Conservation (phyloP, 148 eudicot genomes). For the Camellia granthamiana region DNA sequence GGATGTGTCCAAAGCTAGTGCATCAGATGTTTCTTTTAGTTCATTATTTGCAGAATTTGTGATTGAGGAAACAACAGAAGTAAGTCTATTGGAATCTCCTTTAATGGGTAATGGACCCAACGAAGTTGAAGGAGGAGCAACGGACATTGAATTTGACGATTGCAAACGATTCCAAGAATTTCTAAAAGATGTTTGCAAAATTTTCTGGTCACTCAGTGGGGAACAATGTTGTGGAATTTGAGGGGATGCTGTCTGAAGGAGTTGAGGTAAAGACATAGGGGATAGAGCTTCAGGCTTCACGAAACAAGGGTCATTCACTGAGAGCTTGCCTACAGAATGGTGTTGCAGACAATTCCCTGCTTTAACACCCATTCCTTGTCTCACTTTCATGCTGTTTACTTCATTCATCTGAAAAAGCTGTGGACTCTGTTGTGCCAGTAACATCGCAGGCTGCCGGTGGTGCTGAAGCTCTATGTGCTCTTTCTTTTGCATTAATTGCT, state of each 20-base stretch:
- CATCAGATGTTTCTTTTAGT: neutral
- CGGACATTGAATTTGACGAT: neutral
- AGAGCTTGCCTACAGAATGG: neutral
- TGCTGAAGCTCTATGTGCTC: neutral
- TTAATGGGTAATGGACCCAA: neutral
- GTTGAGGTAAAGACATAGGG: neutral
- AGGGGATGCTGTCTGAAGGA: constrained; percentile 4
- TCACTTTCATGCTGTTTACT: neutral
- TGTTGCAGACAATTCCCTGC: constrained; percentile 9
- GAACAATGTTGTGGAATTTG: neutral
- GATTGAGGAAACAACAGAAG: neutral
- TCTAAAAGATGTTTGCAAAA: neutral
- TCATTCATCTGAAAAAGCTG: constrained; percentile 1
- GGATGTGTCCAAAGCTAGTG: neutral
- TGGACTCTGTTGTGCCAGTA: neutral
- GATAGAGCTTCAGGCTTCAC: constrained; percentile 3
- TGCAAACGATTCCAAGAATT: neutral
- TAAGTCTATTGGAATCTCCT: neutral
- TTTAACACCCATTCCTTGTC: constrained; percentile 5
- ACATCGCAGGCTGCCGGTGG: neutral
- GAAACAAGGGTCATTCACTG: neutral
- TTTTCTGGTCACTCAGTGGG: neutral
- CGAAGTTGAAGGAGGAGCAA: constrained; percentile 13
- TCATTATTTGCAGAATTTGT: neutral
- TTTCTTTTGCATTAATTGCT: neutral